Evolutionary conservation across 306 rosid species (phyloP).

Genomic region (Quercus aquifolioides): DNA sequence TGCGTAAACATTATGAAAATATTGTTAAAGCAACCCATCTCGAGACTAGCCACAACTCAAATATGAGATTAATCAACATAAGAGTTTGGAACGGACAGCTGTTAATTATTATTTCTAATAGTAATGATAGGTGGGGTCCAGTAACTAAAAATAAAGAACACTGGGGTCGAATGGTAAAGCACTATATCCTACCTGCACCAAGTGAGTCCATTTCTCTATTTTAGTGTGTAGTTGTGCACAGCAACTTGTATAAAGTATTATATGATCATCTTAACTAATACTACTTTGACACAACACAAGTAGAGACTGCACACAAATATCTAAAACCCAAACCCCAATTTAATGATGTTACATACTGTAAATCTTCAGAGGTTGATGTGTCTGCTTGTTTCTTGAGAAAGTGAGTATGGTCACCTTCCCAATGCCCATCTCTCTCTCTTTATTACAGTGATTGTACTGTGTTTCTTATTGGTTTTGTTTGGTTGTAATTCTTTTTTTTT

Average conservation of each 20-base stretch:
- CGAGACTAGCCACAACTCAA: too few relatives aligned
- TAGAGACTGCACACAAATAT: neutral
- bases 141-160: neutral
- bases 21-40: fast-evolving
- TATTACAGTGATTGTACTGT: neutral
- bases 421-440: neutral
- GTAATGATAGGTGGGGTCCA: neutral
- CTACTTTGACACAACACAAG: neutral
- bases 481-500: neutral
- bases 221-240: neutral
- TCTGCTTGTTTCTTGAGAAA: slow-evolving; percentile 7
- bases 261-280: too few relatives aligned
- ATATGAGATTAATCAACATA: too few relatives aligned
- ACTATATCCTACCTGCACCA: slow-evolving; percentile 1
- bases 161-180: neutral
- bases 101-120: neutral
- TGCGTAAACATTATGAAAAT: fast-evolving
- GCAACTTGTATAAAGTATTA: too few relatives aligned
- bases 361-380: neutral
- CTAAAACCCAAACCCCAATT: neutral
- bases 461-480: neutral
- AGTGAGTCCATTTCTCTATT: neutral
- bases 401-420: neutral
- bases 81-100: neutral
- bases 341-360: too few relatives aligned